Evolutionary conservation across 1,284 basidiomycete genomes (phyloP).

Genomic region (Cryptococcus maquisensis): DNA sequence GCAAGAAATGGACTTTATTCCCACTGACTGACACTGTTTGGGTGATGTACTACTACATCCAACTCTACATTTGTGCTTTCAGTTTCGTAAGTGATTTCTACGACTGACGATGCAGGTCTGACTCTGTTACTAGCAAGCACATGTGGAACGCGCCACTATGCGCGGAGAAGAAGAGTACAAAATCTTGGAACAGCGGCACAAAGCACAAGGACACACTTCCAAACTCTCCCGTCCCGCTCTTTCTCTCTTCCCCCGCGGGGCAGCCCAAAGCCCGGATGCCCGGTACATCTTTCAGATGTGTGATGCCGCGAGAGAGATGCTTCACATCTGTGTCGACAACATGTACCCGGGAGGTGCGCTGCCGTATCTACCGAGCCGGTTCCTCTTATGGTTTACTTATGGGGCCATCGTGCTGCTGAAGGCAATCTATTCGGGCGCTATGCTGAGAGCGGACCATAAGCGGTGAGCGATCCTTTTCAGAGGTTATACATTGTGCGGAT

Average conservation of each 20-base stretch:
- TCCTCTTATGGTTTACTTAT: slow-evolving; percentile 48
- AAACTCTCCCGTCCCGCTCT: slow-evolving; percentile 24
- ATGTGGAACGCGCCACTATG: slow-evolving; percentile 46
- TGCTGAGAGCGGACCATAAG: slow-evolving; percentile 43
- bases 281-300: slow-evolving; percentile 47
- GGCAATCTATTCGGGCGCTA: slow-evolving; percentile 48
- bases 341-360: slow-evolving; percentile 45
- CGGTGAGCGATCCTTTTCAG: slow-evolving; percentile 16
- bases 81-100: slow-evolving; percentile 38
- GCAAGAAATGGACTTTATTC: slow-evolving; percentile 42
- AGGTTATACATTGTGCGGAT: background rate
- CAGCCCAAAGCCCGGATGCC: slow-evolving; percentile 44
- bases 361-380: slow-evolving; percentile 44
- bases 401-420: slow-evolving; percentile 46
- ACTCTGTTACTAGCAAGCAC: slow-evolving; percentile 38
- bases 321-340: slow-evolving; percentile 45
- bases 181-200: slow-evolving; percentile 14
- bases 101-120: background rate
- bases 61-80: slow-evolving; percentile 47
- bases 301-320: slow-evolving; percentile 43
- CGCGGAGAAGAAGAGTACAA: slow-evolving; percentile 38
- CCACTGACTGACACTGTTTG: slow-evolving; percentile 41
- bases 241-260: slow-evolving; percentile 43
- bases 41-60: slow-evolving; percentile 44
- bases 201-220: slow-evolving; percentile 10